Evolutionary conservation across 2,329 filamentous ascomycete genomes (phyloP), one percentile per base, ranked within the genome.

Genomic region (Akanthomyces dipterigenus): DNA sequence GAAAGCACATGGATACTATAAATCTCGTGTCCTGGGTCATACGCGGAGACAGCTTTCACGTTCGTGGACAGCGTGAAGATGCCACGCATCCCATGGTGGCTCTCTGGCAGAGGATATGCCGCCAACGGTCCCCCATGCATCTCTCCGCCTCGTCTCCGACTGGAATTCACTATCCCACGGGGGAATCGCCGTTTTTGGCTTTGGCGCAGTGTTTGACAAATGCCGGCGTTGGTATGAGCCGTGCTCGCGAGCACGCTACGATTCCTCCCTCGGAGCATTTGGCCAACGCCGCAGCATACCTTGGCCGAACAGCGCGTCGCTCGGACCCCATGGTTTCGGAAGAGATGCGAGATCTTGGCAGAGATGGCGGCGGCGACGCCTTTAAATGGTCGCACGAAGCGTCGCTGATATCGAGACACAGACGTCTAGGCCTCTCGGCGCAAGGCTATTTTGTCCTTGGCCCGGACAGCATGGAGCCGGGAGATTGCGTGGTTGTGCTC

Each of bases 321-420:
- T 45, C 62, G 2, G 64, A 54, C 14, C 43, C 55, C 5, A 55
- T 71, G 11, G 61, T 65, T 8, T 43, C 46, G 7, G 58, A 62
- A 12, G 67, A 69, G 31, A 49, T 74, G n/a, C 65, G 61, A 18
- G 63, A 65, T 34, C 60, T 72, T 42, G 72, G 71, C 4, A 50
- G 40, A 8, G 57, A 60, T 5, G 43, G 55, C 1, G 48, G 46
- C 2, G 73, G 70, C 16, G 68, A 73, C 42, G 66, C 68, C 5
- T 73, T 72, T 64, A 70, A 70, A 60, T 73, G 72, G 72, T 73
- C 71, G 50, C 72, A 72, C 54, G 71, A 72, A 34, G 72, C 72
- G 18, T 72, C 71, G 2, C 68, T 74, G 22, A 65, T 73, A 7
- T 68, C 72, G n/a, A 65, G 72, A 36, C 69, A 73, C 60, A 65